Evolutionary conservation across 148 eudicot species (phyloP), one percentile per base, ranked within the genome.

Genomic region (Silene latifolia): DNA sequence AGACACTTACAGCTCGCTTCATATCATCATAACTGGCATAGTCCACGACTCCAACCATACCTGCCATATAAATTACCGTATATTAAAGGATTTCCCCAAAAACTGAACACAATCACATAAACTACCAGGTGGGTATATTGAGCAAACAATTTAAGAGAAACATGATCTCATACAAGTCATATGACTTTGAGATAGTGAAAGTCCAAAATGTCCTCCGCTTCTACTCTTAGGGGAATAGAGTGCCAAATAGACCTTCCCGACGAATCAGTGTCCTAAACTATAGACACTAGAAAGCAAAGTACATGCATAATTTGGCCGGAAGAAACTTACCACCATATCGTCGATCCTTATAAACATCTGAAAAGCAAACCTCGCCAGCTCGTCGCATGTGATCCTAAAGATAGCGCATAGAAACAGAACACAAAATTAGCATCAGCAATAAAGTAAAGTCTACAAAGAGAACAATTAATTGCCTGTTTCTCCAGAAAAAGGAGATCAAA

Each of bases 281-380:
- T 8, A 17, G 48, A 35, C 2, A 66, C 48, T 7, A 18, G 11
- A 24, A 63, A 62, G 24, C 51, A 60, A 47, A 5, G 18, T 6
- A 19, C 9, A 23, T 25, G 54, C 1, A n/a, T 67, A 63, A 73
- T 47, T 48, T 12, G 61, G n/a, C 47, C 18, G 46, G 39, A n/a
- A 54, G 15, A 14, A 48, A 71, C 87, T 80, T 78, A 77, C 96
- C 92, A 86, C 90, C 89, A 79, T 88, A 85, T 63, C 89, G 88
- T 64, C 91, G 90, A 77, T 93, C 97, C 72, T 88, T 91, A 77
- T 80, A 93, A 25, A 93, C 97, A 81, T 93, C 91, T 77, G 98
- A 88, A 77, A 91, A 93, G 70, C 90, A 89, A 63, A 93, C 98
- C 80, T 93, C 98, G 23, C 98, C 98, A 66, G 97, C 98, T 79